Base-by-base conservation (phyloP, 306 rosid species). In the Fragaria ananassa region DNA sequence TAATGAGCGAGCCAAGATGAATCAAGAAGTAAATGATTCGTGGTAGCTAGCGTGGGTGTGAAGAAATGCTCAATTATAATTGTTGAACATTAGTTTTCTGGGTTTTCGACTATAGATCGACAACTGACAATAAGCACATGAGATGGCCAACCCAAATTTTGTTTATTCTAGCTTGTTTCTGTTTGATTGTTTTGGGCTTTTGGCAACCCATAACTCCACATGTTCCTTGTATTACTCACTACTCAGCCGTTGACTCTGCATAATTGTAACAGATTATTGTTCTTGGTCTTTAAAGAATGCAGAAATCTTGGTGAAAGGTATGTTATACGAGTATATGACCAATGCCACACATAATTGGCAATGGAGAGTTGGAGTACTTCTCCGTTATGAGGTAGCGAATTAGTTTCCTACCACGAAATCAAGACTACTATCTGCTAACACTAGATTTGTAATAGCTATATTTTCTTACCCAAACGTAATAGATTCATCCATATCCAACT, bases 41-140 rank as follows among this genome's bases (percentile, higher is more conserved):
- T 62, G 41, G 66, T 29, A 14, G 67, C 67, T 62, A 62, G 39
- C 65, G 74, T 70, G 42, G 61, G 21, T 70, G 53, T 18, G 74
- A 70, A 70, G 74, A 70, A 70, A 15, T 49, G 45, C 44, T 49
- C 8, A 18, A 18, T 70, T 70, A 46, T 29, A 70, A 25, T 25
- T 29, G 39, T 70, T 29, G 44, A 47, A 12, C 64, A 13, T 54
- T 25, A 10, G 35, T 45, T 44, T 21, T 71, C 13, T 41, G 41
- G 67, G 21, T 31, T 62, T 57, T 29, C 11, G 39, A 60, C 39
- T 13, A 19, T 62, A 29, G 42, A 29, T 29, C 31, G 31, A 31
- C 41, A 62, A 72, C n/a, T 23, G 66, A 34, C 76, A 21, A 51
- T 15, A 14, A 5, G 75, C 18, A 72, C 37, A 54, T 54, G 66